Percentiles rank a stretch among this genome's conserved stretches.
Conservation (phyloP, 345 rosid genomes). For the Boechera divaricarpa region DNA sequence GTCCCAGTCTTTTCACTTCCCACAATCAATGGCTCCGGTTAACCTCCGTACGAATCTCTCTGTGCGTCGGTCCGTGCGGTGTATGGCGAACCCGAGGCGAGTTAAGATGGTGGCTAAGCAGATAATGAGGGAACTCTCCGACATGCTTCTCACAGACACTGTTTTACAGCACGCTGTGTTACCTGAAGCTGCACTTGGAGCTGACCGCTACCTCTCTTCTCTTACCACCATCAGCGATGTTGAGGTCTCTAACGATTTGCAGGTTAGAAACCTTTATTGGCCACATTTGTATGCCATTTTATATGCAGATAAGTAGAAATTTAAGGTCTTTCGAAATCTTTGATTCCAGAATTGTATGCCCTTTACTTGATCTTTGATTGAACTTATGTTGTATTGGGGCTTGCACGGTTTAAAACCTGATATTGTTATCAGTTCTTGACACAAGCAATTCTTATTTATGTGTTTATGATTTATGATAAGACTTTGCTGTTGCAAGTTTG, state of each 20-base stretch:
- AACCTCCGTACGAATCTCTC: constrained; percentile 41
- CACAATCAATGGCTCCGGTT: constrained; percentile 39
- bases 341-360: constrained; percentile 1
- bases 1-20: constrained; percentile 41
- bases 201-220: constrained; percentile 82
- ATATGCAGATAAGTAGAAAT: constrained; percentile 1
- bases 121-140: constrained; percentile 86
- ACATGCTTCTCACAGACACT: constrained; percentile 86
- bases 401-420: background rate
- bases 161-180: constrained; percentile 80
- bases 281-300: too few relatives aligned
- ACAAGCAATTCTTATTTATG: background rate
- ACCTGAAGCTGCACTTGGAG: constrained; percentile 90
- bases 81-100: constrained; percentile 94
- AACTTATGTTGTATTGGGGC: background rate
- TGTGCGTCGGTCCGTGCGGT: constrained; percentile 49
- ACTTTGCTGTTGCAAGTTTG: constrained; percentile 3
- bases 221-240: constrained; percentile 91
- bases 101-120: constrained; percentile 93
- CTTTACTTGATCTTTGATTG: background rate
- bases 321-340: constrained; percentile 16
- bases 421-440: background rate
- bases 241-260: constrained; percentile 79
- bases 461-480: background rate
- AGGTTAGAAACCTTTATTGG: constrained; percentile 47